A percentile compares a stretch with the other conserved stretches of the same genome.
Conservation (phyloP, 169 alveolate species). For the Neospora caninum region DNA sequence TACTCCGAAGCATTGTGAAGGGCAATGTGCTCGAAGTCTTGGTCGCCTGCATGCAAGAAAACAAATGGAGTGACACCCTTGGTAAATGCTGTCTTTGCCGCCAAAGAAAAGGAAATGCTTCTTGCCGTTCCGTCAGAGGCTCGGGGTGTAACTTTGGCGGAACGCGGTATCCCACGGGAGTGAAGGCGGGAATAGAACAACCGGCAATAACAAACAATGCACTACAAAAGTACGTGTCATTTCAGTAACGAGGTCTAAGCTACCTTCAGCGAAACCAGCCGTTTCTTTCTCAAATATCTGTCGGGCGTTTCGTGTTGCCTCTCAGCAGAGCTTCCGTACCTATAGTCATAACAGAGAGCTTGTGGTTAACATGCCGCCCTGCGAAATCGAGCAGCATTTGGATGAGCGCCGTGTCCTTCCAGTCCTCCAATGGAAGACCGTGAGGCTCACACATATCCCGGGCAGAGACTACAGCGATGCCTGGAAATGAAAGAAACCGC, state of each 20-base stretch:
- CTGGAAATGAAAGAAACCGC: conserved; percentile 37
- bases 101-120: neutral
- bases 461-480: conserved; percentile 55
- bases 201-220: no score
- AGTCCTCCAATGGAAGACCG: conserved; percentile 64
- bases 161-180: neutral
- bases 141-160: neutral
- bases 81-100: neutral
- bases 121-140: neutral
- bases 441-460: conserved; percentile 67
- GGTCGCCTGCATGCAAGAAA: conserved; percentile 57
- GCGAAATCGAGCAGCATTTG: conserved; percentile 58
- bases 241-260: no score
- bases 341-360: conserved; percentile 61
- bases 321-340: conserved; percentile 18
- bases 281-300: no score
- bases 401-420: conserved; percentile 64
- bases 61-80: neutral
- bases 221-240: no score
- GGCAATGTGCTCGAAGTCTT: conserved; percentile 64
- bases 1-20: conserved; percentile 61
- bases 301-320: no score
- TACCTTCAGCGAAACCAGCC: no score
- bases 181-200: neutral
- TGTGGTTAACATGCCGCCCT: conserved; percentile 48